Evolutionary conservation across 2,329 filamentous ascomycete species (phyloP), one percentile per base, ranked within the genome.

Genomic region (Arthrobotrys conoides): DNA sequence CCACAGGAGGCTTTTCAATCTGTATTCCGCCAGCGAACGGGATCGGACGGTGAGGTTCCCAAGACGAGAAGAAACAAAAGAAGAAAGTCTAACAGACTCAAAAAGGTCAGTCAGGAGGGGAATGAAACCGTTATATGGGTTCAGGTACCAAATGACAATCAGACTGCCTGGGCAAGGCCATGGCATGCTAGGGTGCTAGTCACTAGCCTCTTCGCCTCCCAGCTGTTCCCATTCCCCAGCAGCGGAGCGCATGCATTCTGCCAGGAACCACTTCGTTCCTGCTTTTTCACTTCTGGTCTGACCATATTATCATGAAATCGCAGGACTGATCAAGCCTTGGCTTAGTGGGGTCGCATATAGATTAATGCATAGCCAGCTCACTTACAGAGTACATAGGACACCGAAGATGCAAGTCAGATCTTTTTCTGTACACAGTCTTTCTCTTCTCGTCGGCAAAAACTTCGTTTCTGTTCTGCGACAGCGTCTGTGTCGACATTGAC

Each of bases 121-220:
- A 75, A 27, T 77, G 73, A 77, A 77, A 77, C 73, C 66, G 67
- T 71, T 77, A 77, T 77, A 77, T 71, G 67, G 65, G 55, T 64
- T 51, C 55, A 65, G 71, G 71, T 69, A 69, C 65, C 63, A 68
- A 68, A 68, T 67, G 64, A 38, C 63, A 53, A 61, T 69, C 57
- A 16, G 22, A 53, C 24, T 68, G 64, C 48, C 71, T 61, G 63
- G 51, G 51, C 53, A 61, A 51, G 49, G 61, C 30, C 48, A 20
- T 53, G 61, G 41, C 33, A 57, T 51, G 48, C 71, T 33, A 48
- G 64, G 30, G 30, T 61, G 14, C 22, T 55, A 30, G 22, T 61
- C 48, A 51, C 64, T 51, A 55, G 66, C 66, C 51, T 69, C 66
- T 59, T 57, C 44, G 27, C 53, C 33, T 68, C 53, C 69, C 59